phyloP scores from a whole-genome alignment of 176 grass and related monocot genomes.

The Aegilops bicornis region DNA sequence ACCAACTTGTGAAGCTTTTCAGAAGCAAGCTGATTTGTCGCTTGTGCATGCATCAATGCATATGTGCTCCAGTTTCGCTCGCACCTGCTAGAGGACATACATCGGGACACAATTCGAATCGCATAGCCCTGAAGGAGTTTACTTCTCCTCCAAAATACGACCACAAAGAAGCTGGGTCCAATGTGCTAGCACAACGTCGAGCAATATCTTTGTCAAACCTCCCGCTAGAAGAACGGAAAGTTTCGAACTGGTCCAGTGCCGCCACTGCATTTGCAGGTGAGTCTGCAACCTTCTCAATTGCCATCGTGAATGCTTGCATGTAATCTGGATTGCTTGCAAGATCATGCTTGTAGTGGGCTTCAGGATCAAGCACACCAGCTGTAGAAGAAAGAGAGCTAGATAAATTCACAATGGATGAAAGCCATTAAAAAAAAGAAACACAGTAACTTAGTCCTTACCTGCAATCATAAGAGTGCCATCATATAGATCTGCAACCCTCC shows the following conservation, averaged over 20 bases:
- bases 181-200: background rate
- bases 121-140: background rate
- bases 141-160: background rate
- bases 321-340: background rate
- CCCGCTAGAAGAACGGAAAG: background rate
- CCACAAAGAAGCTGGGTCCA: background rate
- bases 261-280: constrained; percentile 7
- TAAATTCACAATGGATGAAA: background rate
- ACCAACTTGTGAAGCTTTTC: constrained; percentile 26
- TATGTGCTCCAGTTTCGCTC: constrained; percentile 20
- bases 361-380: constrained; percentile 26
- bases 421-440: background rate
- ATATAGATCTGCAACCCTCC: background rate
- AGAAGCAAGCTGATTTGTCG: background rate
- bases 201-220: background rate
- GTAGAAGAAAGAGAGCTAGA: background rate
- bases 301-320: background rate
- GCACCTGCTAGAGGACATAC: constrained; percentile 25
- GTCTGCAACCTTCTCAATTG: constrained; percentile 26
- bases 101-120: background rate
- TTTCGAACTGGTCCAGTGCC: background rate
- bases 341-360: background rate
- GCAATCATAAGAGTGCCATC: constrained; percentile 15
- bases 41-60: constrained; percentile 16
- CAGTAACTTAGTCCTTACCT: background rate